Evolutionary conservation across 139 green algal species (phyloP), one percentile per base, ranked within the genome.

Genomic region (Micromonas commoda): DNA sequence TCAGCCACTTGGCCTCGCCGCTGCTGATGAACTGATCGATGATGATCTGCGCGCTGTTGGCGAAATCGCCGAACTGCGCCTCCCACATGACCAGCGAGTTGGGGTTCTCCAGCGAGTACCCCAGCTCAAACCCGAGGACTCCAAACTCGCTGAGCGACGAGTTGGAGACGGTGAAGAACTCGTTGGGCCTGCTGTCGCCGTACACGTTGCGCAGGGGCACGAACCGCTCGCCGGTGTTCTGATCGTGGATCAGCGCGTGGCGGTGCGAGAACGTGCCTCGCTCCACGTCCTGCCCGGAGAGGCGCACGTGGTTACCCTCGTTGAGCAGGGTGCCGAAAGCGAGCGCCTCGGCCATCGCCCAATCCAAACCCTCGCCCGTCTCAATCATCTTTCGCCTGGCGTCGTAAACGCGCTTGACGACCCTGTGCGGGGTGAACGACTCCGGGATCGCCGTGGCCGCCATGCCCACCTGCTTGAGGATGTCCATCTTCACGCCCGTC

Each of bases 1-100:
- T 86, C 83, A 95, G 84, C 94, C 93, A 98, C 89, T 97, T 97
- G 76, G 91, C 88, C 88, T 98, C 94, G 9, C 94, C 94, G 13
- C 3, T 51, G 67, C 45, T 73, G 16, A 87, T 80, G 67, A 81
- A 83, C 61, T 78, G 76, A 80, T 89, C 85, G 64, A 89, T 85
- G 38, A 85, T 80, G n/a, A 68, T 35, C 76, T 89, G 79, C 38
- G 77, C 95, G 0, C 90, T 89, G 84, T 99, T 99, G 51, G 95
- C 91, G 88, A 99, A 99, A 88, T 99, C 95, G 1, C 95, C 94
- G 77, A 98, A 98, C 87, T 98, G 92, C 37, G 93, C 92, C 85
- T 97, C 93, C 93, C 93, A 97, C 57, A 97, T 87, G 63, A 97
- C 90, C 60, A 99, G 86, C 52, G 85, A 89, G 87, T 99, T 98